Evolutionary conservation across 768 basidiomycete genomes (phyloP).

Genomic region (Podaxis pistillaris): DNA sequence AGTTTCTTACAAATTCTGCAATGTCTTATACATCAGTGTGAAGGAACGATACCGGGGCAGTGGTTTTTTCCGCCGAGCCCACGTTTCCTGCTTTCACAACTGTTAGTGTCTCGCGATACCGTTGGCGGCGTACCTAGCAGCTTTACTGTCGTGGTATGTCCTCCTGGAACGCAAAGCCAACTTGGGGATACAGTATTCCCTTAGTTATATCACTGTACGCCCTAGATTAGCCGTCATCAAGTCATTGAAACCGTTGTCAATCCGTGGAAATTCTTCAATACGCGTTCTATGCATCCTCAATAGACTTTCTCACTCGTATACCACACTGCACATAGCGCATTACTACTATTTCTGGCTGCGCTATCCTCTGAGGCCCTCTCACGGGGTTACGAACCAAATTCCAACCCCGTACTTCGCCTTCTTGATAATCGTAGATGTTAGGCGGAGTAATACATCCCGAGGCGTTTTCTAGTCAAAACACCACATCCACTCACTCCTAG

Average conservation of each 20-base stretch:
- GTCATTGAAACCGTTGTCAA: not conserved
- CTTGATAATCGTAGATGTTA: not conserved
- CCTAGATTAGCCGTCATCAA: too few species aligned
- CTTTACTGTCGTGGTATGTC: too few species aligned
- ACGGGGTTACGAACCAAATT: slow-evolving; percentile 17
- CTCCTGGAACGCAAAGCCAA: too few species aligned
- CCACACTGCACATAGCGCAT: slow-evolving; percentile 23
- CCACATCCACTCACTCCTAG: slow-evolving; percentile 22
- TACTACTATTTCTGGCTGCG: slow-evolving; percentile 29
- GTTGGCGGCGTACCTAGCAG: too few species aligned
- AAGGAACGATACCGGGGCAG: too few species aligned
- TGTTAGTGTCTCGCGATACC: too few species aligned
- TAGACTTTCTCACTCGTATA: not conserved
- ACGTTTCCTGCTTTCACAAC: too few species aligned
- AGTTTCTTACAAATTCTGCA: too few species aligned
- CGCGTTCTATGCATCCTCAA: not conserved
- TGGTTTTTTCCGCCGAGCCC: too few species aligned
- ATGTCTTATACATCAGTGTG: too few species aligned
- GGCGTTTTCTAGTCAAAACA: slow-evolving; percentile 23
- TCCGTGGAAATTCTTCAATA: not conserved
- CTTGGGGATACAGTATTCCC: too few species aligned
- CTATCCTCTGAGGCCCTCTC: slow-evolving; percentile 28
- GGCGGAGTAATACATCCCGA: slow-evolving; percentile 27
- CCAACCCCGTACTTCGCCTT: not conserved
- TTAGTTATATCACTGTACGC: too few species aligned